Evolutionary conservation across 106 monocot genomes (phyloP).

Genomic region (Posidonia australis): DNA sequence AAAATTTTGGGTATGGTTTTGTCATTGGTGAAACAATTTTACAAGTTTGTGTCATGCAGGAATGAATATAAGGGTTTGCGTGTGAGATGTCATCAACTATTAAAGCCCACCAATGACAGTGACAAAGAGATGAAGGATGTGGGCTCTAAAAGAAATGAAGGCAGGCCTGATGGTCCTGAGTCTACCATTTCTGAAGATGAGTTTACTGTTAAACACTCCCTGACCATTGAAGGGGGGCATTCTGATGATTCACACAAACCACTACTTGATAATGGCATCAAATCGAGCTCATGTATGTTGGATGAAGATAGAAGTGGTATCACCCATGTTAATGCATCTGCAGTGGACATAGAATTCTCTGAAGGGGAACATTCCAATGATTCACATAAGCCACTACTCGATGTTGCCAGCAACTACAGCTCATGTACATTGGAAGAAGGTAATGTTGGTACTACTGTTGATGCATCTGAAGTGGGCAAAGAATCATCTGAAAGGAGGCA

Average conservation of each 20-base stretch:
- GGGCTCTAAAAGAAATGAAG: constrained; percentile 13
- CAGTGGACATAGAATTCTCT: constrained; percentile 18
- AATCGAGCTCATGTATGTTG: not conserved
- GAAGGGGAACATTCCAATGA: constrained; percentile 1
- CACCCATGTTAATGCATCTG: constrained; percentile 2
- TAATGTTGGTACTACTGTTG: constrained; percentile 4
- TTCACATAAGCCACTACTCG: constrained; percentile 14
- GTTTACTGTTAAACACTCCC: constrained; percentile 2
- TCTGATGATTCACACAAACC: not conserved
- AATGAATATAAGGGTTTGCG: constrained; percentile 67
- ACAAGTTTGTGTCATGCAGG: constrained; percentile 22
- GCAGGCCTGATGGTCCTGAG: constrained; percentile 27
- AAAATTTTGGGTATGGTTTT: no score
- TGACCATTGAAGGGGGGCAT: constrained; percentile 14
- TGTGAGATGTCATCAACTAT: constrained; percentile 34
- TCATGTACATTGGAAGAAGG: constrained; percentile 3
- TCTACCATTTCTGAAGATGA: constrained; percentile 25
- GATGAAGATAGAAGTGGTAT: constrained; percentile 3
- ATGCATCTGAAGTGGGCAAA: constrained; percentile 10
- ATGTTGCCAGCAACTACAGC: not conserved
- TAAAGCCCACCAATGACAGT: constrained; percentile 11
- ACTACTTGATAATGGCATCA: not conserved
- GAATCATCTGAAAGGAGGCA: constrained; percentile 27
- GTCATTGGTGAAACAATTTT: not conserved
- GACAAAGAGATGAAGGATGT: constrained; percentile 19